Evolutionary conservation across 179 eudicot genomes (phyloP).

Genomic region (Carnegiea gigantea): DNA sequence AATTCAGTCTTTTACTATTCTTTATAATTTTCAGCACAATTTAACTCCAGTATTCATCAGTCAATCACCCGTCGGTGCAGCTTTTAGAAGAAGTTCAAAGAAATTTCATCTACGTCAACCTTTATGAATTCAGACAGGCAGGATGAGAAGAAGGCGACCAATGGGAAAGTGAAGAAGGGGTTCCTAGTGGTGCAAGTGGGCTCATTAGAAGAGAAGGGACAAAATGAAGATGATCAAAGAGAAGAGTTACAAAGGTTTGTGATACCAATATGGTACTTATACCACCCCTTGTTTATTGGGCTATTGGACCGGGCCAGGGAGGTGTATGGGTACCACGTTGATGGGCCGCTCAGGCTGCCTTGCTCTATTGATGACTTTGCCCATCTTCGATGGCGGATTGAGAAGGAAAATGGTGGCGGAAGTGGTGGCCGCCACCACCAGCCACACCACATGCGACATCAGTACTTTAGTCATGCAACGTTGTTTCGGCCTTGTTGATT

Average conservation of each 20-base stretch:
- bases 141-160: not conserved
- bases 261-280: conserved; percentile 34
- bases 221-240: not conserved
- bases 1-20: too few species aligned
- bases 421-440: not conserved
- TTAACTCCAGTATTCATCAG: too few species aligned
- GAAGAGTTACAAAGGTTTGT: conserved; percentile 20
- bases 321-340: conserved; percentile 33
- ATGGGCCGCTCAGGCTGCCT: conserved; percentile 35
- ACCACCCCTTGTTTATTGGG: conserved; percentile 30
- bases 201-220: conserved; percentile 14
- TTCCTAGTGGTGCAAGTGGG: conserved; percentile 38
- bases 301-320: conserved; percentile 38
- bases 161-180: conserved; percentile 44
- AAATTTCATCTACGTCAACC: not conserved
- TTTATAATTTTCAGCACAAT: too few species aligned
- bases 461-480: conserved; percentile 14
- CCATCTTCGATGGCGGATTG: conserved; percentile 35
- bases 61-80: too few species aligned
- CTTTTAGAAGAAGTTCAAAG: not conserved
- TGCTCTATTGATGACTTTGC: conserved; percentile 39
- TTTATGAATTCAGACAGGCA: not conserved
- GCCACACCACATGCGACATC: not conserved
- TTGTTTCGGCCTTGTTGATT: conserved; percentile 26
- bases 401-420: conserved; percentile 19